phyloP scores from a whole-genome alignment of 371 early-diverging fungal species.

The Mucor piriformis region DNA sequence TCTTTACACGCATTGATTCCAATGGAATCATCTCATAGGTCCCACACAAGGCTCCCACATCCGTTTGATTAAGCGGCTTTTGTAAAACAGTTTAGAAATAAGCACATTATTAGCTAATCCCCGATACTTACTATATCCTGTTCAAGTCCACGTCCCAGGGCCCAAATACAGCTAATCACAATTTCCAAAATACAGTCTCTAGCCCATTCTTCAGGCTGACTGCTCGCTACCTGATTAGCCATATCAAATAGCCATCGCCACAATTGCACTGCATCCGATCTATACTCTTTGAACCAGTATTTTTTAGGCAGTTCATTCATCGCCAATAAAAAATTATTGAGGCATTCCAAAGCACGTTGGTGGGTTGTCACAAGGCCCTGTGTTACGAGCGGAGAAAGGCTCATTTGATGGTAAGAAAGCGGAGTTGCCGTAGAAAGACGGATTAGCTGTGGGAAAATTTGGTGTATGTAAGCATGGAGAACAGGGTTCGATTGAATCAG shows the following conservation, averaged over 20 bases:
- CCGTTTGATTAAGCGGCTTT: constrained; percentile 52
- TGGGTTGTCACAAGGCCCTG: constrained; percentile 55
- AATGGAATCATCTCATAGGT: constrained; percentile 49
- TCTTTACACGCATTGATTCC: constrained; percentile 67
- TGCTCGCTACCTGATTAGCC: constrained; percentile 34
- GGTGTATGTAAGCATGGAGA: constrained; percentile 50
- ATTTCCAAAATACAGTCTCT: constrained; percentile 55
- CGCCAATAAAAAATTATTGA: constrained; percentile 75
- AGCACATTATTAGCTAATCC: not conserved
- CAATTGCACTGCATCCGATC: constrained; percentile 55
- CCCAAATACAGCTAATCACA: constrained; percentile 74
- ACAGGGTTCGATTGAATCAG: constrained; percentile 41
- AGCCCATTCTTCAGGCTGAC: constrained; percentile 34
- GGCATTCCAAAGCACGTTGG: constrained; percentile 70
- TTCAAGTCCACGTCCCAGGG: constrained; percentile 67
- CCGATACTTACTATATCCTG: constrained; percentile 56
- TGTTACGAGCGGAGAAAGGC: constrained; percentile 44
- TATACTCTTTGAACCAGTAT: constrained; percentile 67
- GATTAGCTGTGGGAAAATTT: constrained; percentile 59
- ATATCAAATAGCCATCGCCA: constrained; percentile 63
- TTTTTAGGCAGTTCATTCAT: constrained; percentile 68
- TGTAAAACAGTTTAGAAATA: not conserved
- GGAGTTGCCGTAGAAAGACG: constrained; percentile 60
- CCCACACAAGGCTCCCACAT: constrained; percentile 56
- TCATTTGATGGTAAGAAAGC: constrained; percentile 51